Conservation (phyloP, 2,329 filamentous ascomycete species). For the Aplosporella prunicola region DNA sequence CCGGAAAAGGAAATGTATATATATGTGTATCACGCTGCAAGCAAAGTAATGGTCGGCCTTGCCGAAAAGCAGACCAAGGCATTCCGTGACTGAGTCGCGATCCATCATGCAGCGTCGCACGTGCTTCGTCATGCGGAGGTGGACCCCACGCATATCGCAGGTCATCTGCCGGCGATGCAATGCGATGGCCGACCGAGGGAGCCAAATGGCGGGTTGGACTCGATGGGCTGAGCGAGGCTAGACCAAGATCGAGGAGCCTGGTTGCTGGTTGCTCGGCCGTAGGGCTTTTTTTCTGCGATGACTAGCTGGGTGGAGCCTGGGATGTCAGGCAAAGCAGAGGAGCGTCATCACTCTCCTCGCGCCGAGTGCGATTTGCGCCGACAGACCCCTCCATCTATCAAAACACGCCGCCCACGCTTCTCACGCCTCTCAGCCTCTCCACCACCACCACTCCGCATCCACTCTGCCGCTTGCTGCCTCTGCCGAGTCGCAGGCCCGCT, state of each 20-base stretch:
- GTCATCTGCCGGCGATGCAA: no score
- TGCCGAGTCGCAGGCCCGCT: slow-evolving; percentile 8
- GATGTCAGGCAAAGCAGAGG: neutral
- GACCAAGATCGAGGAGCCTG: neutral
- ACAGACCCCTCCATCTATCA: slow-evolving; percentile 7
- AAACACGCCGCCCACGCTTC: slow-evolving; percentile 1
- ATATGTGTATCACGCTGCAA: neutral
- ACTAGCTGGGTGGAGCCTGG: neutral
- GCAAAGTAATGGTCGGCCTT: slow-evolving; percentile 2
- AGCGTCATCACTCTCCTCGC: slow-evolving; percentile 3
- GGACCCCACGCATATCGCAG: no score
- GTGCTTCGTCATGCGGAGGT: no score
- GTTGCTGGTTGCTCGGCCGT: neutral
- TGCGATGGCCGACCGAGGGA: no score
- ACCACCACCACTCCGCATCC: slow-evolving; percentile 12
- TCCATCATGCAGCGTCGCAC: no score
- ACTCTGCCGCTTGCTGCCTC: slow-evolving; percentile 13
- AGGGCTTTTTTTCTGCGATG: neutral
- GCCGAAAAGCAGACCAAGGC: neutral
- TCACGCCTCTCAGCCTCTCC: slow-evolving; percentile 2
- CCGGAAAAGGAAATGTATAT: no score
- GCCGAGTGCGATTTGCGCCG: slow-evolving; percentile 6
- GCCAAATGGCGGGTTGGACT: no score
- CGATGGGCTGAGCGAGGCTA: no score
- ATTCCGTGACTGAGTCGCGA: no score